These are phyloP conservation scores for barrel medic (Medicago truncatula) DNA, from an alignment of 306 rosid genomes.

Conservation along the genomic window MtrunA17r5.0-ANR NC_053046.1:43690501-43691000, in stretches of 20 bases:
- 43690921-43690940: too few species aligned
- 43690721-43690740: conserved; percentile 71
- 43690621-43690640: background rate
- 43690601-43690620: conserved; percentile 4
- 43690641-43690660: background rate
- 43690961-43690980: too few species aligned
- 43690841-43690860: too few species aligned
- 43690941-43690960: too few species aligned
- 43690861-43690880: too few species aligned
- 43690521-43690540: conserved; percentile 8
- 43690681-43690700: conserved; percentile 75
- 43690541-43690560: conserved; percentile 21
- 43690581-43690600: conserved; percentile 8
- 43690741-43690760: conserved; percentile 75
- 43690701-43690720: conserved; percentile 73
- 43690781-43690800: conserved; percentile 38
- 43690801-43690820: background rate
- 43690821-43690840: conserved; percentile 6
- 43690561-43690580: background rate
- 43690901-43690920: too few species aligned
- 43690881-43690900: too few species aligned
- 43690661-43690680: conserved; percentile 58
- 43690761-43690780: conserved; percentile 88
- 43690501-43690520: background rate
- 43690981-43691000: too few species aligned